phyloP scores from a whole-genome alignment of 2,329 filamentous ascomycete genomes.

The Penicillium sp. region DNA sequence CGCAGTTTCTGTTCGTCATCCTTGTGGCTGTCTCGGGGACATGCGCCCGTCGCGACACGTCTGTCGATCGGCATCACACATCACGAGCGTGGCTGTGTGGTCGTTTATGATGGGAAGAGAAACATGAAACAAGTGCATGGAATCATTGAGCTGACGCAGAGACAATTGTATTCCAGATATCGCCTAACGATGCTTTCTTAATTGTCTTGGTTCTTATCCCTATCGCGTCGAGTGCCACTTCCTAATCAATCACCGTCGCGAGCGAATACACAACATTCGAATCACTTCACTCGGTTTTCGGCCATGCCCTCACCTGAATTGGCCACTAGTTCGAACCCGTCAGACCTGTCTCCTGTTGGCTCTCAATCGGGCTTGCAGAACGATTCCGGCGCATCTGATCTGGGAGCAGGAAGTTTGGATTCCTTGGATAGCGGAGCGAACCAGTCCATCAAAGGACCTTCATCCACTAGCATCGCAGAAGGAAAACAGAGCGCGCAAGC shows the following conservation, averaged over 20 bases:
- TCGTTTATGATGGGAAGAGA: constrained; percentile 13
- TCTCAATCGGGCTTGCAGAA: constrained; percentile 32
- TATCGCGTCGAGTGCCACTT: constrained; percentile 31
- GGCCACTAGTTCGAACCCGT: constrained; percentile 28
- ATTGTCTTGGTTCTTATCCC: constrained; percentile 25
- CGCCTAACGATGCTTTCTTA: constrained; percentile 40
- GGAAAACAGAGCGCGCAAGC: constrained; percentile 65
- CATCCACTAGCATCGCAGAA: constrained; percentile 55
- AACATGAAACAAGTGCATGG: not conserved
- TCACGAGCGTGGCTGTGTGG: constrained; percentile 12
- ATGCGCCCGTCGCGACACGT: constrained; percentile 29
- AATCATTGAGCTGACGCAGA: constrained; percentile 14
- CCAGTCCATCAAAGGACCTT: constrained; percentile 34
- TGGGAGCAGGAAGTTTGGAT: constrained; percentile 27
- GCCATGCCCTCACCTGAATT: constrained; percentile 44
- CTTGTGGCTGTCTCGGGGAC: constrained; percentile 7
- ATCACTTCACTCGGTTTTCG: constrained; percentile 5
- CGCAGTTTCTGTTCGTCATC: constrained; percentile 6
- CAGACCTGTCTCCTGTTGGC: constrained; percentile 31
- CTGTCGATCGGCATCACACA: constrained; percentile 15
- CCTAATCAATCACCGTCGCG: constrained; percentile 21
- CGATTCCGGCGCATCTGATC: constrained; percentile 30
- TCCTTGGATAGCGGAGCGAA: constrained; percentile 28
- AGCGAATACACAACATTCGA: constrained; percentile 26
- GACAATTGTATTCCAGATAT: constrained; percentile 10